Conservation (phyloP, 176 grass and related monocot genomes). For the Stipa capillata region DNA sequence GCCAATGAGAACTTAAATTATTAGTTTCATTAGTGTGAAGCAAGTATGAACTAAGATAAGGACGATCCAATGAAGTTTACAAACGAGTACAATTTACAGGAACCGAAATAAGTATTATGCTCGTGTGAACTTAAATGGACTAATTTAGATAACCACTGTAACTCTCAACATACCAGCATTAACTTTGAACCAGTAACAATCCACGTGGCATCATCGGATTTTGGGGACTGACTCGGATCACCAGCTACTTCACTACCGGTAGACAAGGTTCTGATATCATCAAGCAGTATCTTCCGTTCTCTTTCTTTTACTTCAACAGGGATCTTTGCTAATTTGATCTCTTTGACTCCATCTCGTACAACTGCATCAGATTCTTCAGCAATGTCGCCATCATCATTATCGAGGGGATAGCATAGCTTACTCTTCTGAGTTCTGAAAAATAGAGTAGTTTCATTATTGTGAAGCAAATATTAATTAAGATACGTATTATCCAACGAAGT, state of each 20-base stretch:
- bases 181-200: slow-evolving; percentile 53
- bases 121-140: neutral
- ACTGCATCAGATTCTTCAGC: slow-evolving; percentile 71
- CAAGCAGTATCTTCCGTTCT: slow-evolving; percentile 68
- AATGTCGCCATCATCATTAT: slow-evolving; percentile 64
- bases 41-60: slow-evolving; percentile 2
- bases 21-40: neutral
- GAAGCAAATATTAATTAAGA: slow-evolving; percentile 5
- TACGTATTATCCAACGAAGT: neutral
- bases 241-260: slow-evolving; percentile 34
- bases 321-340: slow-evolving; percentile 86
- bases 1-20: slow-evolving; percentile 2
- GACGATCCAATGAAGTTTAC: slow-evolving; percentile 1
- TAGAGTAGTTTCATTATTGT: neutral
- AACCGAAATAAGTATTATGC: neutral
- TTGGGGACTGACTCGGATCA: slow-evolving; percentile 34
- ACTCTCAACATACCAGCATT: slow-evolving; percentile 58
- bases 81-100: slow-evolving; percentile 3
- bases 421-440: slow-evolving; percentile 53
- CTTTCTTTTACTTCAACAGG: slow-evolving; percentile 74
- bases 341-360: slow-evolving; percentile 88
- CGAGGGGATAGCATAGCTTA: slow-evolving; percentile 55
- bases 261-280: slow-evolving; percentile 73
- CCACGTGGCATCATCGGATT: slow-evolving; percentile 54
- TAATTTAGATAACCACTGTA: slow-evolving; percentile 18